Conservation (phyloP, 2,329 filamentous ascomycete genomes). For the Trichoderma semiorbis region DNA sequence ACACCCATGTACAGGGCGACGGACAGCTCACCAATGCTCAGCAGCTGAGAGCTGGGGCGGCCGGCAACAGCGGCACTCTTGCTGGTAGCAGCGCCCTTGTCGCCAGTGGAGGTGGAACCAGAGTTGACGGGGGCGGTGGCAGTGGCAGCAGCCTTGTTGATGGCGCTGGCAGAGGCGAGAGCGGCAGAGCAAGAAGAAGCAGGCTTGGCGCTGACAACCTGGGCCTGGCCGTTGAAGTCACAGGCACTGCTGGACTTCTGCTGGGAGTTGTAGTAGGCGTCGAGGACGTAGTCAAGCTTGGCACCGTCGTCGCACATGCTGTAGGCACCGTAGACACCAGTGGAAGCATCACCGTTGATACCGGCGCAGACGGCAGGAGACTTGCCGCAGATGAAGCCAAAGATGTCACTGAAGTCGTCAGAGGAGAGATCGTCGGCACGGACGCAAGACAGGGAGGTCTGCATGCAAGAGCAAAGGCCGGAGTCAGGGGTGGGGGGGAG, state of each 20-base stretch:
- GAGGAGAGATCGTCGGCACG: slow-evolving; percentile 55
- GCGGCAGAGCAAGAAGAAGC: slow-evolving; percentile 53
- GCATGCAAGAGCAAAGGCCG: slow-evolving; percentile 83
- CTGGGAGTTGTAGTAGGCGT: slow-evolving; percentile 66
- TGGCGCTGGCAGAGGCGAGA: slow-evolving; percentile 60
- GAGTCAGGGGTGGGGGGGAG: slow-evolving; percentile 82
- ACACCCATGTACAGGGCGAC: slow-evolving; percentile 50
- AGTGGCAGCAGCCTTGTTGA: slow-evolving; percentile 45
- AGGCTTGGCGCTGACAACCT: slow-evolving; percentile 47
- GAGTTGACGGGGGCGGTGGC: slow-evolving; percentile 39
- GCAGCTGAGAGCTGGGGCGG: slow-evolving; percentile 37
- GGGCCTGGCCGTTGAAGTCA: slow-evolving; percentile 66
- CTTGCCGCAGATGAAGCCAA: slow-evolving; percentile 68
- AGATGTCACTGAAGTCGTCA: slow-evolving; percentile 64
- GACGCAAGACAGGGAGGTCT: slow-evolving; percentile 66
- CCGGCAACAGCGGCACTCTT: slow-evolving; percentile 38
- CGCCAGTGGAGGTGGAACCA: slow-evolving; percentile 24
- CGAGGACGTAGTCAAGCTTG: slow-evolving; percentile 70
- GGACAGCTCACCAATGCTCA: slow-evolving; percentile 46
- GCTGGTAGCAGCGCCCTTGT: slow-evolving; percentile 25
- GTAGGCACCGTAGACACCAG: slow-evolving; percentile 71
- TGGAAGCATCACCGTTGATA: slow-evolving; percentile 64
- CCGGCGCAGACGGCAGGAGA: slow-evolving; percentile 58
- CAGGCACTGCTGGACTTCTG: slow-evolving; percentile 58
- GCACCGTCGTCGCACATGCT: slow-evolving; percentile 69